Conservation (phyloP, 2,329 filamentous ascomycete genomes). For the Penicillium oxalicum region DNA sequence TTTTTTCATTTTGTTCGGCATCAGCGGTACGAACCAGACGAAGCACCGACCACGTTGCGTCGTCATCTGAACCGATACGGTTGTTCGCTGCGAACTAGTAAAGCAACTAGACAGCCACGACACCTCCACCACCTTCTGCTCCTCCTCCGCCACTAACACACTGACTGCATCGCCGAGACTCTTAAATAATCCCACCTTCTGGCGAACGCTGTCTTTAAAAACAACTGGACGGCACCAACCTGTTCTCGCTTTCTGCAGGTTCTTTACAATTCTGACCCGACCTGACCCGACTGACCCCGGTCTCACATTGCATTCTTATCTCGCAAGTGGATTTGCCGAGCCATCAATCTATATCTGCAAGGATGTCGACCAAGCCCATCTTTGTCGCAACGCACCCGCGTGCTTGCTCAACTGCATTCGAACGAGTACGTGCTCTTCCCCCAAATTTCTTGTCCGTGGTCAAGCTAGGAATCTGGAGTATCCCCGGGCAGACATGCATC, state of each 20-base stretch:
- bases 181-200: not conserved
- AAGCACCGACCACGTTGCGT: too few species aligned
- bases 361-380: constrained; percentile 72
- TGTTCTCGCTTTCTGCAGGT: not conserved
- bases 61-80: too few species aligned
- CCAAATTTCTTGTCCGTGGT: too few species aligned
- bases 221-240: constrained; percentile 2
- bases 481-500: not conserved
- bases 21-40: too few species aligned
- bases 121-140: too few species aligned
- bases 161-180: not conserved
- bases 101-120: too few species aligned
- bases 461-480: not conserved
- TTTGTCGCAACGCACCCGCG: constrained; percentile 92
- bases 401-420: constrained; percentile 94
- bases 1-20: too few species aligned
- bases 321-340: not conserved
- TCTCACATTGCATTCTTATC: too few species aligned
- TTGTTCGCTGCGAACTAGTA: too few species aligned
- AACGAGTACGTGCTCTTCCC: constrained; percentile 57
- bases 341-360: constrained; percentile 1
- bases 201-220: not conserved
- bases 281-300: not conserved
- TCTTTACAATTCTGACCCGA: not conserved
- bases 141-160: too few species aligned